Percentiles rank a stretch among this genome's conserved stretches.
Conservation (phyloP, 352 stramenopile species). For the Phytophthora syringae region DNA sequence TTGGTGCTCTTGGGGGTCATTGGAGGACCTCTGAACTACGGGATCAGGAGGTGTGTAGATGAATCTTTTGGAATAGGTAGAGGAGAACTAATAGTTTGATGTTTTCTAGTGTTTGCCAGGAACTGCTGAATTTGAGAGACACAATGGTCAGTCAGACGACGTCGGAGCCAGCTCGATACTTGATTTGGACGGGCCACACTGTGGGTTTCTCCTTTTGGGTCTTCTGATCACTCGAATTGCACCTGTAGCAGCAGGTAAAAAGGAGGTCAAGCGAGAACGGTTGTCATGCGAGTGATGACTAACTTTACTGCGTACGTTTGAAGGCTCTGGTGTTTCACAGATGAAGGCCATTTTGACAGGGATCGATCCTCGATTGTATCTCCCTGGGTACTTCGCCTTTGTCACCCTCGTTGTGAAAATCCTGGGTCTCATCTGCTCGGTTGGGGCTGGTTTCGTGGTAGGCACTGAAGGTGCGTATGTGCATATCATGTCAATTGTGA, state of each 20-base stretch:
- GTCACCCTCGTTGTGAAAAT: conserved; percentile 77
- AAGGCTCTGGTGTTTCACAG: conserved; percentile 79
- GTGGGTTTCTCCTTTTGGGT: conserved; percentile 63
- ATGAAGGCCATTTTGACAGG: conserved; percentile 87
- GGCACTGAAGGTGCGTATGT: conserved; percentile 98
- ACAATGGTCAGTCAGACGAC: conserved; percentile 45
- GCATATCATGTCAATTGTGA: conserved; percentile 92
- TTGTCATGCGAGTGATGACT: not conserved
- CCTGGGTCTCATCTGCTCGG: conserved; percentile 93
- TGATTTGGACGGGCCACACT: conserved; percentile 69
- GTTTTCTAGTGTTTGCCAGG: conserved; percentile 29
- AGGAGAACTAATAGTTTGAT: not conserved
- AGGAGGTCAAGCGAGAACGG: not conserved
- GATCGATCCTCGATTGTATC: conserved; percentile 76
- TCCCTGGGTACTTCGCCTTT: conserved; percentile 76
- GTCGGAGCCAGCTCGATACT: conserved; percentile 40
- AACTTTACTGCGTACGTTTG: not conserved
- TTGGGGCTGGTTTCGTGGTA: conserved; percentile 94
- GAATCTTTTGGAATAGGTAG: conserved; percentile 2
- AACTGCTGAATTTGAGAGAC: conserved; percentile 44
- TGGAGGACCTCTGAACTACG: conserved; percentile 71
- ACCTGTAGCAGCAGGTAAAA: conserved; percentile 57
- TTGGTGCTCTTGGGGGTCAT: conserved; percentile 78
- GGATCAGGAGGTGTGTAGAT: conserved; percentile 49
- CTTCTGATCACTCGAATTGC: conserved; percentile 66